phyloP scores from a whole-genome alignment of 306 rosid genomes.

The Vigna angularis region DNA sequence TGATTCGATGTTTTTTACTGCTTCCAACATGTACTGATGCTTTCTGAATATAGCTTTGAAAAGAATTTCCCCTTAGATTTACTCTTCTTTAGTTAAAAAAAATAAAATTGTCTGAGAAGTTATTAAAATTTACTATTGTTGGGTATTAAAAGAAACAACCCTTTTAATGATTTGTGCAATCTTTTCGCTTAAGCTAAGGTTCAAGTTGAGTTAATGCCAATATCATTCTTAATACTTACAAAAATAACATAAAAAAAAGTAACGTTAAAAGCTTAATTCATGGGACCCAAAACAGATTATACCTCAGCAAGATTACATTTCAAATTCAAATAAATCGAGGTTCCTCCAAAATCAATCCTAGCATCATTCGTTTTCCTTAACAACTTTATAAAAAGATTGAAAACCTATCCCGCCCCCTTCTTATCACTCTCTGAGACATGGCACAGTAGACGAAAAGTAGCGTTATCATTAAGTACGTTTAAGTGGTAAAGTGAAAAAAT shows the following conservation, averaged over 20 bases:
- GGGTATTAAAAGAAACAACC: not conserved
- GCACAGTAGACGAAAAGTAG: not conserved
- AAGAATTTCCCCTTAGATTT: not conserved
- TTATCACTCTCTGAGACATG: not conserved
- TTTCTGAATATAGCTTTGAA: not conserved
- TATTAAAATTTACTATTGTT: too few relatives aligned
- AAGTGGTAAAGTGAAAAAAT: not conserved
- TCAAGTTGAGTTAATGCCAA: not conserved
- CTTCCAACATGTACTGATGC: not conserved
- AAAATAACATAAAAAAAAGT: not conserved
- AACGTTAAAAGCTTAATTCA: not conserved
- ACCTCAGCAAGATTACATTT: not conserved
- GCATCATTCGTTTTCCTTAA: not conserved
- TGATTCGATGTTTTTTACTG: too few relatives aligned
- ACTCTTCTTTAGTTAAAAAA: not conserved
- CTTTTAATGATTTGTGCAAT: not conserved
- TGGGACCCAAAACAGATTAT: not conserved
- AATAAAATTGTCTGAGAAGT: too few relatives aligned
- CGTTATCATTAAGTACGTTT: not conserved
- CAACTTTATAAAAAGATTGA: not conserved
- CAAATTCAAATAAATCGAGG: not conserved
- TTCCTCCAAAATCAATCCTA: not conserved
- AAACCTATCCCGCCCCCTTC: not conserved
- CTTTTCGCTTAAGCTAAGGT: conserved; percentile 10
- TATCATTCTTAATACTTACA: not conserved